Percentiles rank a stretch among this genome's conserved stretches.
Evolutionary conservation across 2,329 filamentous ascomycete species (phyloP).

Genomic region (Phoma herbarum): DNA sequence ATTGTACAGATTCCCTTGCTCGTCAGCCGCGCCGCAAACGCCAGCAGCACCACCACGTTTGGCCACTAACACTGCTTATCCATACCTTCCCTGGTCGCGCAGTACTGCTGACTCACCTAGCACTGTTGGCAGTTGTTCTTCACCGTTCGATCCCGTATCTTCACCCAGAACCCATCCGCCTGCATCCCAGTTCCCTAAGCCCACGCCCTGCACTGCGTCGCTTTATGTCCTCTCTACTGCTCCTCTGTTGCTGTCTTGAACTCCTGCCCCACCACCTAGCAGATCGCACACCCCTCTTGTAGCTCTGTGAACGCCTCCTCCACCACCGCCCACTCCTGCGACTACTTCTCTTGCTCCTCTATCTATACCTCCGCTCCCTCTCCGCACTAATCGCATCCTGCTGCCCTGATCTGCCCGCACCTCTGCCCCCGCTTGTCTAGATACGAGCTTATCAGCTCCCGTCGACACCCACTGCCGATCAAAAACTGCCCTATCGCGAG

Average conservation of each 20-base stretch:
- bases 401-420: slow-evolving; percentile 2
- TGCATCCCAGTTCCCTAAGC: no score
- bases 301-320: neutral
- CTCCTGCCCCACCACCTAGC: neutral
- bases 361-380: slow-evolving; percentile 4
- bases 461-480: slow-evolving; percentile 4
- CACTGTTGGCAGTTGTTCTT: no score
- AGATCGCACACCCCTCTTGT: neutral
- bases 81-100: neutral
- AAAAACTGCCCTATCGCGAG: slow-evolving; percentile 11
- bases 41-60: slow-evolving; percentile 6
- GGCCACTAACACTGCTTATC: slow-evolving; percentile 1
- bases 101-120: no score
- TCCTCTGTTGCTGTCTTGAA: no score
- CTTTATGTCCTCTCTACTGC: no score
- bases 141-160: no score
- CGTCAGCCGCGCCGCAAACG: neutral
- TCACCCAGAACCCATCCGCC: no score
- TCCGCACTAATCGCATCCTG: slow-evolving; percentile 10
- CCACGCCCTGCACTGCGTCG: no score
- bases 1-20: no score
- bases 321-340: neutral
- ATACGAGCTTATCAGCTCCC: slow-evolving; percentile 19
- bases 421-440: slow-evolving; percentile 13
- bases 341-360: slow-evolving; percentile 2